Percentiles rank a stretch among this genome's conserved stretches.
These are phyloP conservation scores for Pseudogymnoascus sp. DNA, from an alignment of 2,329 filamentous ascomycete species.

Conservation along the genomic window DNA sequence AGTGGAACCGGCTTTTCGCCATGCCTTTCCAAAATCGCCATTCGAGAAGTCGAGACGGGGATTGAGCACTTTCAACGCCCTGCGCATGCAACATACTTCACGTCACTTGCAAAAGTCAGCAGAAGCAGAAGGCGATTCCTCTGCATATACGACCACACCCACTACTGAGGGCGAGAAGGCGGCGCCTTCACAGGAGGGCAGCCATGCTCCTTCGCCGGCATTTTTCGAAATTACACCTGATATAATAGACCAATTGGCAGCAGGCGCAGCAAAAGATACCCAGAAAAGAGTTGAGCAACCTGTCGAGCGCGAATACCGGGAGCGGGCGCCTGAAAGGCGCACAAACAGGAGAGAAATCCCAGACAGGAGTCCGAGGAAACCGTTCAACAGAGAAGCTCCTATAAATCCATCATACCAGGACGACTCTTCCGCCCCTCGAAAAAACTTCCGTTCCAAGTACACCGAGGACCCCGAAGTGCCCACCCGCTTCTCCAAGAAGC, in stretches of 20 bases:
- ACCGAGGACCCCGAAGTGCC: background rate
- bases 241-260: conserved; percentile 4
- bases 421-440: background rate
- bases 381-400: background rate
- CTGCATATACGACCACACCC: background rate
- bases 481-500: background rate
- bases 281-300: background rate
- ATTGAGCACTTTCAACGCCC: background rate
- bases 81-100: background rate
- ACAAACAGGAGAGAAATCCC: background rate
- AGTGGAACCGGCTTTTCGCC: conserved; percentile 11
- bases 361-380: background rate
- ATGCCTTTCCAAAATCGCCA: conserved; percentile 3
- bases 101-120: background rate
- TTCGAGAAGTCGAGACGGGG: conserved; percentile 6
- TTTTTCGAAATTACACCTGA: conserved; percentile 1
- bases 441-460: background rate
- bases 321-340: background rate
- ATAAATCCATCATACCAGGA: background rate
- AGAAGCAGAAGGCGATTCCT: background rate
- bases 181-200: background rate
- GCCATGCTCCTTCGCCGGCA: background rate
- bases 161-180: background rate
- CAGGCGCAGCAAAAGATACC: background rate
- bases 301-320: background rate